These are phyloP conservation scores for Globisporangium ultimum DNA, from an alignment of 352 stramenopile genomes.

Conservation along the genomic window DNA sequence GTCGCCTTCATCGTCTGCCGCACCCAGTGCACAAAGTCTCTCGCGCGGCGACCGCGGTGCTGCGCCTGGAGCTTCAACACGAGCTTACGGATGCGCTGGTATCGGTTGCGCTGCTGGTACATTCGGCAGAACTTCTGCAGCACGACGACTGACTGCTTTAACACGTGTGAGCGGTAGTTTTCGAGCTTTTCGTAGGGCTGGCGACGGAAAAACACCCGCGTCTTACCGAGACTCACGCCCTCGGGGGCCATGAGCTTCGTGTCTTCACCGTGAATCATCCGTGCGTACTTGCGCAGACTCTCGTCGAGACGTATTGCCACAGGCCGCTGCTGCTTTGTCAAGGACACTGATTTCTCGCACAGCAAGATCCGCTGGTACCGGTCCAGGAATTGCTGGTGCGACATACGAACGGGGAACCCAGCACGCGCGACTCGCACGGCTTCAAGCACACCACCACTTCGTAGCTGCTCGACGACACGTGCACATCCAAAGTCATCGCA, in stretches of 20 bases:
- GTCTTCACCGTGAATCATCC: conserved; percentile 22
- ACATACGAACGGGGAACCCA: conserved; percentile 82
- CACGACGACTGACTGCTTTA: conserved; percentile 27
- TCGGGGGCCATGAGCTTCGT: conserved; percentile 19
- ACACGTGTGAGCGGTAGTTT: conserved; percentile 36
- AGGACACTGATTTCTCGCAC: background rate
- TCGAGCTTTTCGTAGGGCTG: conserved; percentile 92
- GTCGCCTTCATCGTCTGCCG: conserved; percentile 29
- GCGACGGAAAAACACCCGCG: conserved; percentile 94
- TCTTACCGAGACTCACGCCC: conserved; percentile 82
- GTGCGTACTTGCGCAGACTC: conserved; percentile 26
- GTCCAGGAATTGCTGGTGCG: conserved; percentile 73
- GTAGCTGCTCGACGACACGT: conserved; percentile 82
- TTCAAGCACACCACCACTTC: conserved; percentile 84
- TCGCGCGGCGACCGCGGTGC: conserved; percentile 33
- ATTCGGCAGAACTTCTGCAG: conserved; percentile 58
- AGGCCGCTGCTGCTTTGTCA: conserved; percentile 10
- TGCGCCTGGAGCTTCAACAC: conserved; percentile 45
- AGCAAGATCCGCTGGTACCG: conserved; percentile 61
- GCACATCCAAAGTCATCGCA: conserved; percentile 69
- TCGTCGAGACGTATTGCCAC: conserved; percentile 17
- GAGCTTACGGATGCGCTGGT: conserved; percentile 22
- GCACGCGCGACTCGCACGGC: conserved; percentile 81
- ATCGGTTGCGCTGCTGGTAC: conserved; percentile 37
- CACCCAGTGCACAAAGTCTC: conserved; percentile 34